Percentiles rank a stretch among this genome's conserved stretches.
Evolutionary conservation across 306 rosid genomes (phyloP).

Genomic region (Fragaria iinumae): DNA sequence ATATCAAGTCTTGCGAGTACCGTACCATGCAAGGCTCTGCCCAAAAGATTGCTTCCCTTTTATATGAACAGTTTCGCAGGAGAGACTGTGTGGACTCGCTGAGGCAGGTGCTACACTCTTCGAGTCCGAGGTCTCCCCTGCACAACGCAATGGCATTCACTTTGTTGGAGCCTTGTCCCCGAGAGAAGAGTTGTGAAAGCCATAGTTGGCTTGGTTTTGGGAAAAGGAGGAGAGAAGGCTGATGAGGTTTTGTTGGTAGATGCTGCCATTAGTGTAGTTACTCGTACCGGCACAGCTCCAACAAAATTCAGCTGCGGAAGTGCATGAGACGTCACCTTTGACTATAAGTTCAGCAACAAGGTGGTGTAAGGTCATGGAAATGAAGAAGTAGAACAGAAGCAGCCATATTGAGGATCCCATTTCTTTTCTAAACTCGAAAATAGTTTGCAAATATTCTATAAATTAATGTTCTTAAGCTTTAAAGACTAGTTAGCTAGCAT

Average conservation of each 20-base stretch:
- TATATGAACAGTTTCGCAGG: background rate
- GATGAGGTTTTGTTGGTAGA: background rate
- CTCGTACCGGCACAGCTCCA: background rate
- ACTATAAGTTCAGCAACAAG: background rate
- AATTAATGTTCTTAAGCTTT: too few relatives aligned
- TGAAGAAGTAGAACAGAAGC: background rate
- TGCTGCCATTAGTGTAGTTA: background rate
- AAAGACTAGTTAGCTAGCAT: too few relatives aligned
- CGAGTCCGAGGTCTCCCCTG: background rate
- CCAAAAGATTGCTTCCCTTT: slow-evolving; percentile 14
- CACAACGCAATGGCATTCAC: background rate
- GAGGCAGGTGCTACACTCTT: background rate
- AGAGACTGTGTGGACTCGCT: background rate
- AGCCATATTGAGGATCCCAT: slow-evolving; percentile 32
- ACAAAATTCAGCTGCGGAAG: background rate
- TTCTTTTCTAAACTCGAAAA: too few relatives aligned
- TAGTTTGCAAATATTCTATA: too few relatives aligned
- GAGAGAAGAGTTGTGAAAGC: background rate
- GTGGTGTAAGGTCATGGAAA: background rate
- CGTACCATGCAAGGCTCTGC: slow-evolving; percentile 6
- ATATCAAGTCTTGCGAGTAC: slow-evolving; percentile 8
- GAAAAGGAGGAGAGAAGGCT: slow-evolving; percentile 6
- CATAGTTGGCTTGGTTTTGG: background rate
- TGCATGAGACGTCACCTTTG: background rate
- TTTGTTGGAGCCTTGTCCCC: slow-evolving; percentile 1